Base-by-base conservation (phyloP, 1,284 basidiomycete species). In the Rhodotorula sp. region DNA sequence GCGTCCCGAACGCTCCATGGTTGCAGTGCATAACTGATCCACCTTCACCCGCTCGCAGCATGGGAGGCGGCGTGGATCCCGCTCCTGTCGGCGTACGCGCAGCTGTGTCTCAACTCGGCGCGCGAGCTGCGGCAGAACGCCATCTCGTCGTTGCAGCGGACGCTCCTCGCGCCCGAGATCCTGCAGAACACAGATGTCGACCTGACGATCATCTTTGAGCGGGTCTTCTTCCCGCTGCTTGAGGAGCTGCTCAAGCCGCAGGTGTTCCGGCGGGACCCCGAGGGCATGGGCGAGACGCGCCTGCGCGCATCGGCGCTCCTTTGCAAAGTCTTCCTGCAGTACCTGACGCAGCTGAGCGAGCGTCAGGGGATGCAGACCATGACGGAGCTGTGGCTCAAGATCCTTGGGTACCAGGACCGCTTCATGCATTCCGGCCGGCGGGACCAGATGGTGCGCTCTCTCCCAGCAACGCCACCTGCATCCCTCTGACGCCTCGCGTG, bases 281-380 rank as follows among this genome's bases (percentile, higher is more conserved):
- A 88, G 70, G 93, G 91, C 41, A 91, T 97, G 86, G 87, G 90
- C 12, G 95, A 98, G 83, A 95, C 92, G 32, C 87, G 95, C 17
- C 82, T 97, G 54, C 87, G 92, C 54, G 92, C 92, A 3, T 92
- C 90, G 22, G 91, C 91, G 27, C 83, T 99, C 61, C 84, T 98
- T 37, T 97, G 93, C 86, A 97, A 97, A 82, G 89, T 90, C 9
- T 97, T 99, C 83, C 90, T 99, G 86, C 93, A 97, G 79, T 90
- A 94, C 74, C 90, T 95, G 73, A 86, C 91, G 41, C 87, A 90
- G 50, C 88, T 95, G 70, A 86, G 84, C 70, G 85, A 87, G 77
- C 84, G 84, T n/a, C 84, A 87, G 56, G 84, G 86, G n/a, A 73
- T 77, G 65, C 73, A 78, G 22, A 90, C 91, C 78, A 88, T 96